Base-by-base conservation (phyloP, 2,329 filamentous ascomycete genomes). In the Hypocreales sp. region DNA sequence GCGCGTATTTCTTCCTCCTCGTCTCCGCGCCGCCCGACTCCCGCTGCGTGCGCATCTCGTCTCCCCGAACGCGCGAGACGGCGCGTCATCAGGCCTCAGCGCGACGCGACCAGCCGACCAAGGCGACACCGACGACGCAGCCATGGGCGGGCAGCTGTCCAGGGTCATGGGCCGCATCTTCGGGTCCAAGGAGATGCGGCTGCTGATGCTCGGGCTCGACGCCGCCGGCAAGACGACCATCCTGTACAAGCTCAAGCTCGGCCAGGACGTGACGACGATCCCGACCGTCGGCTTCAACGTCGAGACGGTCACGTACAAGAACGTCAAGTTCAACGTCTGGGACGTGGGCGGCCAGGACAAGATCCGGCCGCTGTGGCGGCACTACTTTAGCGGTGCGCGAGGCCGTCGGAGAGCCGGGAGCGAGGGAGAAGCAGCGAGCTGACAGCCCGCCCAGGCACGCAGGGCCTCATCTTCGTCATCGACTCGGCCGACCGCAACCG, bases 321-420 rank as follows among this genome's bases (percentile, higher is more conserved):
- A 95, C 56, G 86, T 94, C 59, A 92, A 94, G 60, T 95, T 95
- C 67, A 95, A 92, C 47, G 87, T 95, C 37, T 95, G 87, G 87
- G 87, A 95, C 64, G 87, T 95, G 34, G 87, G 87, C 57, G 87
- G 87, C 39, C 87, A 95, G 67, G 87, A 95, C 70, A 95, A 95
- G 76, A 95, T 95, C 49, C 72, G 87, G 40, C 87, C 87, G 37
- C 64, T 95, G 35, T 95, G 87, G 87, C 77, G 87, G 59, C 87
- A 95, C 65, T 95, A 95, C 64, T 95, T 92, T 52, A 79, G 74
- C 42, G 79, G 77, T 75, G 55, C 46, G 67, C n/a, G n/a, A n/a
- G n/a, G n/a, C n/a, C n/a, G n/a, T n/a, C n/a, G n/a, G n/a, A n/a
- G n/a, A n/a, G n/a, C n/a, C n/a, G n/a, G n/a, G n/a, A n/a, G n/a